phyloP scores from a whole-genome alignment of 306 rosid genomes.

The Fragaria nilgerrensis region DNA sequence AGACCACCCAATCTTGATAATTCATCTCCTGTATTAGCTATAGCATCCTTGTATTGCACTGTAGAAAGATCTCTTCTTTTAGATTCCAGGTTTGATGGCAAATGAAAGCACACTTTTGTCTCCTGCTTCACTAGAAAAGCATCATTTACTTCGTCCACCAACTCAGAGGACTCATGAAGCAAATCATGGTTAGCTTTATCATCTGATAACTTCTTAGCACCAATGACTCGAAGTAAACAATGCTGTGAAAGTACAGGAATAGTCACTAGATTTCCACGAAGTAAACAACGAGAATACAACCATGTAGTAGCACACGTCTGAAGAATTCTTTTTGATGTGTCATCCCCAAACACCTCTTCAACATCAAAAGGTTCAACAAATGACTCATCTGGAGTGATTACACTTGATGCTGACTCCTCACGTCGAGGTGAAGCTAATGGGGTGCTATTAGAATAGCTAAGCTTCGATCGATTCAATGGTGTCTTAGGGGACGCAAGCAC shows the following conservation, averaged over 20 bases:
- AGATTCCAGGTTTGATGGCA: constrained; percentile 43
- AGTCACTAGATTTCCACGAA: constrained; percentile 64
- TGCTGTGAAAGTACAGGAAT: constrained; percentile 58
- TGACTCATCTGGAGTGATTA: constrained; percentile 34
- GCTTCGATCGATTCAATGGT: constrained; percentile 54
- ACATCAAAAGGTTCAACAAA: constrained; percentile 43
- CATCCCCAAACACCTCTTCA: constrained; percentile 50
- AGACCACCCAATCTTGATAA: constrained; percentile 70
- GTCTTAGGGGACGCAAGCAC: constrained; percentile 60
- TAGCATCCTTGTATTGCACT: constrained; percentile 31
- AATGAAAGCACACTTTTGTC: constrained; percentile 54
- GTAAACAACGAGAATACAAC: constrained; percentile 59
- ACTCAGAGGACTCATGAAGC: constrained; percentile 34
- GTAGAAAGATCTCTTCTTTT: constrained; percentile 36
- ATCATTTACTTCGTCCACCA: constrained; percentile 28
- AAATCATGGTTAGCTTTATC: constrained; percentile 27
- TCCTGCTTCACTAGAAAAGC: constrained; percentile 49
- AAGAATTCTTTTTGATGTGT: constrained; percentile 48
- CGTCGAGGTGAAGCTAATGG: constrained; percentile 42
- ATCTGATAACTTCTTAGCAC: constrained; percentile 41
- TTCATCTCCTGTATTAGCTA: constrained; percentile 25
- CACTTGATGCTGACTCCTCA: constrained; percentile 37
- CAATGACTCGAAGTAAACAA: constrained; percentile 52
- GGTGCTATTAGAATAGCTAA: constrained; percentile 31
- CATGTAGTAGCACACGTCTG: constrained; percentile 48